phyloP scores from a whole-genome alignment of 441 rosid genomes.

The Lepidium campestre region DNA sequence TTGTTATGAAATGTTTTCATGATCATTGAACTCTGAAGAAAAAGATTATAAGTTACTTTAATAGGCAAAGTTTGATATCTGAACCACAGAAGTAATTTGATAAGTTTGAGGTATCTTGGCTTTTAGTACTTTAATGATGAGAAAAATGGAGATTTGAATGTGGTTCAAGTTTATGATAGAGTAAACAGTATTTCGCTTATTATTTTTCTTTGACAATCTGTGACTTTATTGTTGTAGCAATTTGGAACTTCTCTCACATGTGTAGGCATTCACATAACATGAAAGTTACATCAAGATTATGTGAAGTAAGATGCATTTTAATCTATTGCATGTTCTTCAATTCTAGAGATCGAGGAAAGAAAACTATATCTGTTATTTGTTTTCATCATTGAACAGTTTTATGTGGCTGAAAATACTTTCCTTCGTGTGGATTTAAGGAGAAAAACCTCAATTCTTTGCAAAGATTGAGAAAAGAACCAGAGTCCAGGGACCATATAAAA shows the following conservation, averaged over 20 bases:
- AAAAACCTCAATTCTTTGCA: background rate
- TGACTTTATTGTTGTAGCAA: background rate
- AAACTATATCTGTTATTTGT: background rate
- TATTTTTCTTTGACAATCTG: background rate
- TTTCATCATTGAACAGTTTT: background rate
- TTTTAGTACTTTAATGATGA: background rate
- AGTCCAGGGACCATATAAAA: conserved; percentile 20
- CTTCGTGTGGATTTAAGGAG: background rate
- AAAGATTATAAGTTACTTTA: too few species aligned
- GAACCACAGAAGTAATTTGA: background rate
- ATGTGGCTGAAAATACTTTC: background rate
- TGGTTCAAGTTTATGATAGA: background rate
- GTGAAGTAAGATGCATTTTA: background rate
- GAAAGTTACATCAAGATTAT: background rate
- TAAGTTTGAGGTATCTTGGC: background rate
- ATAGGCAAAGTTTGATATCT: background rate
- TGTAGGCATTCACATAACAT: background rate
- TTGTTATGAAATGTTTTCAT: background rate
- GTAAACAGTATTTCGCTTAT: background rate
- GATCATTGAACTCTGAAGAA: conserved; percentile 8
- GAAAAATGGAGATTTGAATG: background rate
- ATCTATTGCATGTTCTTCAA: background rate
- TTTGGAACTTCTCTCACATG: background rate
- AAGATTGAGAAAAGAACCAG: conserved; percentile 16
- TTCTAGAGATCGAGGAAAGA: background rate